Percentiles rank a stretch among this genome's conserved stretches.
Evolutionary conservation across 1,284 basidiomycete genomes (phyloP).

Genomic region (Schizophyllum commune): DNA sequence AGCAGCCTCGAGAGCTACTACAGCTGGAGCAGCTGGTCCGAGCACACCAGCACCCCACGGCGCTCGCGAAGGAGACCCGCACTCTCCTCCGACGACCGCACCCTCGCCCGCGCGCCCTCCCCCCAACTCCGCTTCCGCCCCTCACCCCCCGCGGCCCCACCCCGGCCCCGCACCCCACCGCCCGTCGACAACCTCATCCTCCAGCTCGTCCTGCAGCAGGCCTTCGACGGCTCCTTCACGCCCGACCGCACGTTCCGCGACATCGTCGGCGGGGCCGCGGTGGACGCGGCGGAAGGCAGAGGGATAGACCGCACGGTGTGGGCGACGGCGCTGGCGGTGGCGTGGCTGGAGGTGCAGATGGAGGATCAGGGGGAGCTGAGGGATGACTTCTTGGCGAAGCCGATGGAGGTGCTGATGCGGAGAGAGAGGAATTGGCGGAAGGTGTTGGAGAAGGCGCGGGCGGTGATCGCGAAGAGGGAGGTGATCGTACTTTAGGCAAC

Average conservation of each 20-base stretch:
- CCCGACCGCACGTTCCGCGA: constrained; percentile 18
- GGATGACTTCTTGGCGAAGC: constrained; percentile 29
- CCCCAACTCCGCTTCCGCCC: background rate
- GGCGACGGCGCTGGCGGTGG: constrained; percentile 33
- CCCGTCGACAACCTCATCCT: constrained; percentile 20
- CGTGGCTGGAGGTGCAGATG: constrained; percentile 28
- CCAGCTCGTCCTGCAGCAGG: constrained; percentile 30
- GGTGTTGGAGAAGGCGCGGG: background rate
- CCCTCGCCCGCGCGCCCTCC: background rate
- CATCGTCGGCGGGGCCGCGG: constrained; percentile 21
- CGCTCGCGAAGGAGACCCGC: background rate
- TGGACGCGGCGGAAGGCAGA: constrained; percentile 18
- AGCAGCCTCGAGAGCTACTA: background rate
- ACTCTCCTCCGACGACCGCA: background rate
- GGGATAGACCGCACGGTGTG: constrained; percentile 23
- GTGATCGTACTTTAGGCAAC: background rate
- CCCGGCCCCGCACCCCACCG: constrained; percentile 9
- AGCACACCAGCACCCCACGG: background rate
- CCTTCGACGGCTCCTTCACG: constrained; percentile 40
- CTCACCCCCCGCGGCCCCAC: constrained; percentile 2
- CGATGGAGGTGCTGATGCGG: constrained; percentile 21
- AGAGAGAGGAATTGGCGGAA: background rate
- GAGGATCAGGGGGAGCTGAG: constrained; percentile 24
- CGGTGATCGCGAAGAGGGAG: background rate
- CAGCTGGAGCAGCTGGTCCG: background rate